Evolutionary conservation across 202 grass and related monocot genomes (phyloP).

Genomic region (Alloteropsis angusta): DNA sequence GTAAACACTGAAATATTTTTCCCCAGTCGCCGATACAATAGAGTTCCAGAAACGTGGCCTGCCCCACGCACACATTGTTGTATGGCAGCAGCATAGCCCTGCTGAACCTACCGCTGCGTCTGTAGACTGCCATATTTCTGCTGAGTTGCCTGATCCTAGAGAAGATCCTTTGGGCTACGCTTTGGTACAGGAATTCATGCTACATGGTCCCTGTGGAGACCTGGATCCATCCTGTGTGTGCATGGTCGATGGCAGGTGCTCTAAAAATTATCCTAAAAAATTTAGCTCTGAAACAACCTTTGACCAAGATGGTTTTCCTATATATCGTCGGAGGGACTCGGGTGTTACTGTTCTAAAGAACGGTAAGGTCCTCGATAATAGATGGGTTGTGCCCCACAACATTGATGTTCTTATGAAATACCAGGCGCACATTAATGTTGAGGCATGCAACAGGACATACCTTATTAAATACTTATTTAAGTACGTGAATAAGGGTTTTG

Average conservation of each 20-base stretch:
- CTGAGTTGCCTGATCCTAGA: neutral
- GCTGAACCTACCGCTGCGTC: too few relatives aligned
- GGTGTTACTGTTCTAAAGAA: too few relatives aligned
- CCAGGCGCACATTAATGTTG: too few relatives aligned
- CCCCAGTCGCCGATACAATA: neutral
- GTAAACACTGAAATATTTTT: neutral
- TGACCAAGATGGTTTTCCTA: neutral
- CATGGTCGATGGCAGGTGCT: constrained; percentile 11
- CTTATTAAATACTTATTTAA: too few relatives aligned
- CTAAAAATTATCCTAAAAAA: neutral
- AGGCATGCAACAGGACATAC: too few relatives aligned
- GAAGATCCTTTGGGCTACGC: neutral
- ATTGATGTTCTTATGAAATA: too few relatives aligned
- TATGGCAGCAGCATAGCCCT: neutral
- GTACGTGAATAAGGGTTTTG: too few relatives aligned
- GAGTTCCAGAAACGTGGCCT: constrained; percentile 8
- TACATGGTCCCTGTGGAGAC: neutral
- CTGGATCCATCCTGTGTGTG: neutral
- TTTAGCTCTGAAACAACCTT: neutral
- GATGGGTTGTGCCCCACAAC: too few relatives aligned
- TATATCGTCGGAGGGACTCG: neutral
- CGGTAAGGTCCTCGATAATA: too few relatives aligned
- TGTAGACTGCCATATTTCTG: neutral
- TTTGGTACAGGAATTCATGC: neutral
- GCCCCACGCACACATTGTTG: neutral